A percentile compares a stretch with the other conserved stretches of the same genome.
These are phyloP conservation scores for Tricholoma hemisulphureum DNA, from an alignment of 768 basidiomycete genomes.

Conservation along the genomic window DNA sequence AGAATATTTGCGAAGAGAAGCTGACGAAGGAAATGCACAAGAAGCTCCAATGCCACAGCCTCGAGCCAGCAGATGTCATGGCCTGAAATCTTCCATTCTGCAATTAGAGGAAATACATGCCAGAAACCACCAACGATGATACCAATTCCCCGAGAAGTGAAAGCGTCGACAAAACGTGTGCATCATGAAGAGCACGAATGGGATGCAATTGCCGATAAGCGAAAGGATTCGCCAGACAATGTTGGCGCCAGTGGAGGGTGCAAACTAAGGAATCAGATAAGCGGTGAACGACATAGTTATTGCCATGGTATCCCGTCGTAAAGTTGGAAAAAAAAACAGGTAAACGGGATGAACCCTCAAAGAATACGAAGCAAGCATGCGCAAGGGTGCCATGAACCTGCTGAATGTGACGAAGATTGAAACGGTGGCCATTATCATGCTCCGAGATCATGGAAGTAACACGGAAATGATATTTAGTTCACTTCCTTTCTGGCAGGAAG, in stretches of 20 bases:
- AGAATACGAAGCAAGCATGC: too few species aligned
- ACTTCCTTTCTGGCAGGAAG: too few species aligned
- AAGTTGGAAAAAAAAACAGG: too few species aligned
- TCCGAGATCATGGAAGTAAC: too few species aligned
- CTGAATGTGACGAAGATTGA: too few species aligned
- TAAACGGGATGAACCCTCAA: too few species aligned
- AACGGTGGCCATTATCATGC: too few species aligned
- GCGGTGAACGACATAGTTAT: not conserved
- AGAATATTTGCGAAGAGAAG: not conserved
- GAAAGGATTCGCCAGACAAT: not conserved
- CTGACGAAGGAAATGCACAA: slow-evolving; percentile 5
- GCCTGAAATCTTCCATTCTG: slow-evolving; percentile 12
- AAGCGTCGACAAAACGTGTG: slow-evolving; percentile 10
- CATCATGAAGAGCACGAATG: not conserved
- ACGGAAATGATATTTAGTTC: too few species aligned
- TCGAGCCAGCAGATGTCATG: slow-evolving; percentile 30
- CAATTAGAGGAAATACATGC: slow-evolving; percentile 10
- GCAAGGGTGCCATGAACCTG: too few species aligned
- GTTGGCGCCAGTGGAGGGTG: not conserved
- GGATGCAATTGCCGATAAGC: not conserved
- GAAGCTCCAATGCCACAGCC: too few species aligned
- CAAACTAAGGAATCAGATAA: not conserved
- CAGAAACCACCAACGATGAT: slow-evolving; percentile 15
- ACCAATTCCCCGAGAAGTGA: too few species aligned
- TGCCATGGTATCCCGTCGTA: too few species aligned